These are phyloP conservation scores for Stentor coeruleus DNA, from an alignment of 73 alveolate species.

Conservation along the genomic window DNA sequence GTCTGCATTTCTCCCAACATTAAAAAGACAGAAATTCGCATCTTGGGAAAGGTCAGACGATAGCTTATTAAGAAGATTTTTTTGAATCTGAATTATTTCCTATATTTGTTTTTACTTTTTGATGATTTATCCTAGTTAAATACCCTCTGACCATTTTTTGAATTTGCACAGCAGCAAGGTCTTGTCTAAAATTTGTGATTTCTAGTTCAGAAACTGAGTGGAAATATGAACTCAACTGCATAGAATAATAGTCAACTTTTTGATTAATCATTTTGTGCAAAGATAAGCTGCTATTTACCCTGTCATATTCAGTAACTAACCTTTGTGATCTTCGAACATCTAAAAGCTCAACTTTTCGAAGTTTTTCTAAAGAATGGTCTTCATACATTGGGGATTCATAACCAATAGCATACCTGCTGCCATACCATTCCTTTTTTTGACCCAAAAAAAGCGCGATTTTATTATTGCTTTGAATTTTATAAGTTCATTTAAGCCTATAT, in stretches of 20 bases:
- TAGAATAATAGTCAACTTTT: neutral
- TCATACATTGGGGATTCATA: too few species aligned
- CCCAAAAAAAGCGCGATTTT: too few species aligned
- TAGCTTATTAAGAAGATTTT: neutral
- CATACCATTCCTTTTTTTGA: too few species aligned
- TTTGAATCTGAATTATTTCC: neutral
- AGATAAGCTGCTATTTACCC: neutral
- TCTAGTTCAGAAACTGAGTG: neutral
- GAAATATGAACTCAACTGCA: neutral
- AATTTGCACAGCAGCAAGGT: neutral
- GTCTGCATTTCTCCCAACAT: neutral
- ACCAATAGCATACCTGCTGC: too few species aligned
- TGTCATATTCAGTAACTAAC: neutral
- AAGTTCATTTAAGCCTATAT: too few species aligned
- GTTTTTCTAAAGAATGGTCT: neutral
- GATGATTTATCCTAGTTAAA: neutral
- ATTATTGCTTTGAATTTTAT: too few species aligned
- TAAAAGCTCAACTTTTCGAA: too few species aligned
- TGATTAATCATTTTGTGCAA: neutral
- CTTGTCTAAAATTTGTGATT: neutral
- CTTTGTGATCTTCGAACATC: neutral
- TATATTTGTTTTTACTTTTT: neutral
- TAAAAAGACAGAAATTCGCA: neutral
- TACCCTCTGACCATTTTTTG: neutral
- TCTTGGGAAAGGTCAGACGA: neutral